Evolutionary conservation across 306 rosid species (phyloP).

Genomic region (Pterocarpus santalinus): DNA sequence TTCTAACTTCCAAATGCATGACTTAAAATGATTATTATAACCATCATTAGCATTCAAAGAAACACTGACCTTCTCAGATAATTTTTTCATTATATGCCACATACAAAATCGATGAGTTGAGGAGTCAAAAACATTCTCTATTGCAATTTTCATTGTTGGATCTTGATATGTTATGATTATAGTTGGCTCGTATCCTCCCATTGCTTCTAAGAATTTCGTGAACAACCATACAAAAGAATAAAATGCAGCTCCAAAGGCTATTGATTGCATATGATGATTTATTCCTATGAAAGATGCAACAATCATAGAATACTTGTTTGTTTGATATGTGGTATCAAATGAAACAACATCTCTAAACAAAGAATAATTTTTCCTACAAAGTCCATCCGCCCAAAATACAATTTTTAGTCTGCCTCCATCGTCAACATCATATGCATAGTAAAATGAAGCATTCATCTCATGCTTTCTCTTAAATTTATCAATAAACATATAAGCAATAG

Average conservation of each 20-base stretch:
- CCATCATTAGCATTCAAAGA: neutral
- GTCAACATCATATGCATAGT: neutral
- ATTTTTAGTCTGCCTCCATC: neutral
- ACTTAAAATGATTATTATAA: neutral
- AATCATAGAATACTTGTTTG: neutral
- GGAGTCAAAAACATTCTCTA: too few species aligned
- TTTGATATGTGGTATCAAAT: neutral
- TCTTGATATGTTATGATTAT: too few species aligned
- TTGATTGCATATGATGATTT: neutral
- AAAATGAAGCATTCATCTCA: neutral
- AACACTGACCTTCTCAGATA: neutral
- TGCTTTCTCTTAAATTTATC: neutral
- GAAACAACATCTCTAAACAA: neutral
- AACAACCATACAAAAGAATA: too few species aligned
- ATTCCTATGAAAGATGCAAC: neutral
- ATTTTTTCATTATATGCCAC: neutral
- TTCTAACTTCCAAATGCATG: neutral
- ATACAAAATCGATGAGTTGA: too few species aligned
- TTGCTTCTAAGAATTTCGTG: too few species aligned
- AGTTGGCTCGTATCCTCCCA: too few species aligned
- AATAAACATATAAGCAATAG: neutral
- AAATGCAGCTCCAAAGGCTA: neutral
- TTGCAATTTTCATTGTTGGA: too few species aligned
- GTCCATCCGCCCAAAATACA: too few species aligned
- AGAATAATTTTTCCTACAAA: too few species aligned